Evolutionary conservation across 2,329 filamentous ascomycete genomes (phyloP).

Genomic region (Stachybotrys chlorohalonatus): DNA sequence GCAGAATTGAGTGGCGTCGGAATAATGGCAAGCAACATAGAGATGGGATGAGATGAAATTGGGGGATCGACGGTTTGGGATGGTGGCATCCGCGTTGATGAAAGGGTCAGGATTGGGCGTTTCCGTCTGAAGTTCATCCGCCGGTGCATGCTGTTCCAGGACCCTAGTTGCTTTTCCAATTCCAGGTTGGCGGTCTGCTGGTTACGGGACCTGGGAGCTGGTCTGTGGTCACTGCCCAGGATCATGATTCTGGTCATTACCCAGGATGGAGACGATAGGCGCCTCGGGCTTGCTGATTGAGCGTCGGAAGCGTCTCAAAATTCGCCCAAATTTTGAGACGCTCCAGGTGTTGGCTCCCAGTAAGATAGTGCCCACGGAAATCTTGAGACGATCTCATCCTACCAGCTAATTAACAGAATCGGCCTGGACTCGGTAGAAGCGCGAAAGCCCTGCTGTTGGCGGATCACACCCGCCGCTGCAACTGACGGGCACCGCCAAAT

Average conservation of each 20-base stretch:
- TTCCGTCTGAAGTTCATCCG: background rate
- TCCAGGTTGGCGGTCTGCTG: background rate
- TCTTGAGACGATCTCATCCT: background rate
- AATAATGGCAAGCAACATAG: background rate
- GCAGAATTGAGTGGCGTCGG: background rate
- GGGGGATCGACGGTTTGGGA: slow-evolving; percentile 1
- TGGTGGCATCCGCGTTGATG: slow-evolving; percentile 1
- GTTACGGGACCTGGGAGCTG: background rate
- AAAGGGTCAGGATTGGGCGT: slow-evolving; percentile 1
- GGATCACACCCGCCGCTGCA: background rate
- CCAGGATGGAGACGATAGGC: background rate
- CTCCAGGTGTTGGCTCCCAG: background rate
- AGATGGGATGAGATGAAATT: background rate
- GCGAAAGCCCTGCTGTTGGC: background rate
- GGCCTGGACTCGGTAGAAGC: background rate
- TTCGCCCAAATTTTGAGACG: background rate
- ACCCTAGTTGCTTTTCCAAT: background rate
- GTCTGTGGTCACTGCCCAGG: background rate
- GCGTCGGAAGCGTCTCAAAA: background rate
- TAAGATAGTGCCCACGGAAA: background rate
- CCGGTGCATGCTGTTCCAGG: background rate
- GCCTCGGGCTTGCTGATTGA: background rate
- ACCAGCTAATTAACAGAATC: too few relatives aligned
- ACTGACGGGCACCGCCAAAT: background rate
- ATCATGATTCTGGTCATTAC: background rate